These are phyloP conservation scores for Geotrichum armillariae DNA, from an alignment of 1,139 yeast species.

Conservation along the genomic window DNA sequence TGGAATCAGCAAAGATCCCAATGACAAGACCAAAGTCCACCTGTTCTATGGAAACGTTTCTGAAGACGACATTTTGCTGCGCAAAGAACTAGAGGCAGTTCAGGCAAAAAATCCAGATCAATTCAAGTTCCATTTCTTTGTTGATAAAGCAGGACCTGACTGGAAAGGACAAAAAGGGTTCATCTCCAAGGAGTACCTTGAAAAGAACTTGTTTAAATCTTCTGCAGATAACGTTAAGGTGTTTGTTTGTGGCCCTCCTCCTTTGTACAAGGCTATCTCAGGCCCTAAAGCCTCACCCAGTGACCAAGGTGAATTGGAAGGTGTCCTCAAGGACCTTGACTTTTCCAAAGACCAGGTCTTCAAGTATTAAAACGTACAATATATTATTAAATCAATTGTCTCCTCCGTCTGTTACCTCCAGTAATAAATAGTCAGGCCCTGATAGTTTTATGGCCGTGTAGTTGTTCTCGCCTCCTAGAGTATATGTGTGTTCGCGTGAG, in stretches of 20 bases:
- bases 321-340: slow-evolving; percentile 85
- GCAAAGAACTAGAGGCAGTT: slow-evolving; percentile 68
- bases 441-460: slow-evolving; percentile 27
- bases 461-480: slow-evolving; percentile 31
- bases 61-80: slow-evolving; percentile 74
- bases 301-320: slow-evolving; percentile 94
- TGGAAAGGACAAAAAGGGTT: slow-evolving; percentile 64
- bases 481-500: slow-evolving; percentile 28
- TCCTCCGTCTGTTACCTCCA: slow-evolving; percentile 18
- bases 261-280: slow-evolving; percentile 76
- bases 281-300: slow-evolving; percentile 83
- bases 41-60: slow-evolving; percentile 79
- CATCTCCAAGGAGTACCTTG: slow-evolving; percentile 68
- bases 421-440: slow-evolving; percentile 12
- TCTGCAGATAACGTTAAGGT: slow-evolving; percentile 64
- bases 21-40: slow-evolving; percentile 81
- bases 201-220: slow-evolving; percentile 53
- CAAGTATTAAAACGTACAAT: slow-evolving; percentile 47
- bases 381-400: slow-evolving; percentile 3
- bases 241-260: slow-evolving; percentile 92
- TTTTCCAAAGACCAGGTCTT: slow-evolving; percentile 84
- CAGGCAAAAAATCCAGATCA: slow-evolving; percentile 70
- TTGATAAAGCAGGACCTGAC: slow-evolving; percentile 59
- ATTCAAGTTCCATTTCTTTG: slow-evolving; percentile 73
- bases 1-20: slow-evolving; percentile 55